phyloP scores from a whole-genome alignment of 345 rosid genomes.

The Zanthoxylum bungeanum region DNA sequence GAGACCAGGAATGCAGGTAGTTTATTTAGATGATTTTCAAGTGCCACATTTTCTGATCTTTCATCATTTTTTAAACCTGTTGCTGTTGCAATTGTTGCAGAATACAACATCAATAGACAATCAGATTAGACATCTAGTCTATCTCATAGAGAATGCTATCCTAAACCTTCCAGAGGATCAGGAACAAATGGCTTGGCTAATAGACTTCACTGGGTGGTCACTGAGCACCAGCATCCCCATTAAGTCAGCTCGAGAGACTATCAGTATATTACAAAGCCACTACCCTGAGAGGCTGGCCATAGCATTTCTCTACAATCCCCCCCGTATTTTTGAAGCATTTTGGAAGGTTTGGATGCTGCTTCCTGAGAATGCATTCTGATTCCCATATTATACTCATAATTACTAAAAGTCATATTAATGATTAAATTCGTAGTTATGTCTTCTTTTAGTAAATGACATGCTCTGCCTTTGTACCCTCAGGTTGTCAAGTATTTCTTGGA shows the following conservation, averaged over 20 bases:
- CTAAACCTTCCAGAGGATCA: constrained; percentile 87
- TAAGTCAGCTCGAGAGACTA: constrained; percentile 74
- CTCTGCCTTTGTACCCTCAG: constrained; percentile 30
- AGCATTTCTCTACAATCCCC: constrained; percentile 93
- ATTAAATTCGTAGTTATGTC: background rate
- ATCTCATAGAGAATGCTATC: constrained; percentile 88
- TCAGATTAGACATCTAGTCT: constrained; percentile 78
- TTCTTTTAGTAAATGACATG: background rate
- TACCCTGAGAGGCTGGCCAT: constrained; percentile 92
- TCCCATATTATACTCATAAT: background rate
- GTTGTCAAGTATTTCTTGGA: constrained; percentile 87
- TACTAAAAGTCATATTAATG: background rate
- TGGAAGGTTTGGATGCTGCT: constrained; percentile 73
- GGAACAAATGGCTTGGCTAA: constrained; percentile 92
- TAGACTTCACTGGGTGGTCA: constrained; percentile 92
- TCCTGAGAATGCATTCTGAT: background rate
- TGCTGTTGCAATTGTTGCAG: constrained; percentile 35
- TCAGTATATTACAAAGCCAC: constrained; percentile 73
- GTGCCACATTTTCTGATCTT: constrained; percentile 1
- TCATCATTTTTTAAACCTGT: constrained; percentile 3
- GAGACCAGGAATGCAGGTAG: constrained; percentile 89
- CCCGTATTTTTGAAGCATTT: constrained; percentile 88
- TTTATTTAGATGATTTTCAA: background rate
- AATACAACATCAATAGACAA: constrained; percentile 68
- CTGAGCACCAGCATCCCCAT: constrained; percentile 65